These are phyloP conservation scores for Saccharomycopsis phalli DNA, from an alignment of 1,139 yeast species.

Conservation along the genomic window DNA sequence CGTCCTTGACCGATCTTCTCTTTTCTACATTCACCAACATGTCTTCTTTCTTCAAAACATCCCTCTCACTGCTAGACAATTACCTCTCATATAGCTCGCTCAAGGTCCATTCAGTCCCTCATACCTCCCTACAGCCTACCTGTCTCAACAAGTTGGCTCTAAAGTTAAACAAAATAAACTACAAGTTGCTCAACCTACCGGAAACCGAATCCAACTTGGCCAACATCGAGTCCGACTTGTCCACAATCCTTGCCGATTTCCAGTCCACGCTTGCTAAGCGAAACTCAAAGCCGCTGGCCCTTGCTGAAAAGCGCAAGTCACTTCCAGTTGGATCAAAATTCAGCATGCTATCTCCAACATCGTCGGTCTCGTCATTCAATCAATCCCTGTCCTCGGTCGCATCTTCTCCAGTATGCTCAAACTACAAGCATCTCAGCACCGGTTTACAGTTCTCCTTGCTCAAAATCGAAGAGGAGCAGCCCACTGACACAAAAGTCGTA, in stretches of 20 bases:
- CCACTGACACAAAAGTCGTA: slow-evolving; percentile 16
- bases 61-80: too few relatives aligned
- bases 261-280: background rate
- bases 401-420: too few relatives aligned
- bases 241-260: background rate
- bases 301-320: slow-evolving; percentile 2
- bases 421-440: slow-evolving; percentile 23
- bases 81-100: background rate
- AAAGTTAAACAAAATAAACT: slow-evolving; percentile 1
- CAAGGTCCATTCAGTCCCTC: background rate
- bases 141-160: background rate
- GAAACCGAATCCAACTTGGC: background rate
- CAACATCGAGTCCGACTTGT: slow-evolving; percentile 2
- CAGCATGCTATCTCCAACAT: slow-evolving; percentile 8
- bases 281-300: background rate
- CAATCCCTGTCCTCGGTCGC: too few relatives aligned
- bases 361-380: slow-evolving; percentile 21
- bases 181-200: background rate
- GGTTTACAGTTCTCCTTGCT: slow-evolving; percentile 24
- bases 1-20: background rate
- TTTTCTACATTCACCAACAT: background rate
- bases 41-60: background rate
- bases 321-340: slow-evolving; percentile 12
- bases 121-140: background rate
- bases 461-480: slow-evolving; percentile 24